phyloP scores from a whole-genome alignment of 2,329 filamentous ascomycete species.

The Orbilia ellipsospora region DNA sequence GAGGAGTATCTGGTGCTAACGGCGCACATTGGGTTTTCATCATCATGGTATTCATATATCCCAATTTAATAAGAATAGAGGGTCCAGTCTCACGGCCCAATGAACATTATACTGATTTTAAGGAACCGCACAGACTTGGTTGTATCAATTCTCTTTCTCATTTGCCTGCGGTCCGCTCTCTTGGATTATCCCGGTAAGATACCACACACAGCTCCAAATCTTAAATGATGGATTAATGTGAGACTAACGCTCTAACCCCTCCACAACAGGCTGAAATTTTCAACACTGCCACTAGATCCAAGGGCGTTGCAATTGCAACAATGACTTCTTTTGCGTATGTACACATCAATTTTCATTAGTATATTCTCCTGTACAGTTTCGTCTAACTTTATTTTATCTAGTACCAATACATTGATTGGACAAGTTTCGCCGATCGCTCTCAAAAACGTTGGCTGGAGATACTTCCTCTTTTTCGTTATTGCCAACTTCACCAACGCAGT shows the following conservation, averaged over 20 bases:
- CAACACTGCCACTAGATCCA: conserved; percentile 78
- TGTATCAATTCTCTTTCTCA: conserved; percentile 82
- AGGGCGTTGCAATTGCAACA: conserved; percentile 79
- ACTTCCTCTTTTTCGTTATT: conserved; percentile 70
- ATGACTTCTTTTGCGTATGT: conserved; percentile 74
- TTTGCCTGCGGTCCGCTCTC: conserved; percentile 76
- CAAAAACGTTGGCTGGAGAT: conserved; percentile 65
- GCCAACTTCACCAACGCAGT: conserved; percentile 76
- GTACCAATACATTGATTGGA: conserved; percentile 73
- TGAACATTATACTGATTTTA: neutral
- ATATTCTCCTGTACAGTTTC: neutral
- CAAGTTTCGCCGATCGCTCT: conserved; percentile 72
- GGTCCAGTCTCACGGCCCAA: too few species aligned
- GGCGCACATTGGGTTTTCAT: conserved; percentile 79
- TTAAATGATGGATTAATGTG: neutral
- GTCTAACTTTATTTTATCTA: conserved; percentile 23
- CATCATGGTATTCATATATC: conserved; percentile 63
- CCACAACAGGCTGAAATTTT: conserved; percentile 73
- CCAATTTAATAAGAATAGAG: too few species aligned
- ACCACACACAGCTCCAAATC: conserved; percentile 3
- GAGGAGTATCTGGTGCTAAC: conserved; percentile 67
- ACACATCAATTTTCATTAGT: neutral
- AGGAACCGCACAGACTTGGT: conserved; percentile 69
- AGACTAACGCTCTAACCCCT: conserved; percentile 60
- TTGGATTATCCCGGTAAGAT: conserved; percentile 66